Base-by-base conservation (phyloP, 169 alveolate species). In the Plasmodium gonderi region DNA sequence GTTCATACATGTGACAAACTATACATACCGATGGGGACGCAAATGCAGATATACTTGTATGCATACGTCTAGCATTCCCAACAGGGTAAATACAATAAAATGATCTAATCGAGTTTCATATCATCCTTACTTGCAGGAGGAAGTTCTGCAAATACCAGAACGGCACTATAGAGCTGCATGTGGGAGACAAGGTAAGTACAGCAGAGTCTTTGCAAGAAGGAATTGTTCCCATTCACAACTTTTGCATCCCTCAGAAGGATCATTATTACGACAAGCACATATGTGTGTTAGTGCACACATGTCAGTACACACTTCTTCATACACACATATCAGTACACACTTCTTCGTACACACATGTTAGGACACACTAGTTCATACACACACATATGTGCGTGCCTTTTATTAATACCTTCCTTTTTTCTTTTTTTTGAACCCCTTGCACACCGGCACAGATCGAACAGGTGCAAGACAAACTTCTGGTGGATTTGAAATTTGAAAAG, bases 121-220 rank as follows among this genome's bases (percentile, higher is more conserved):
- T n/a, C 17, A 1, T 33, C 31, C 0, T 29, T 7, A 36, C 49
- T 80, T 45, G 42, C 64, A 80, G 91, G 79, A 82, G 92, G 76
- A 82, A 82, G 65, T 82, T 82, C 23, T 45, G 92, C 72, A 82
- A 82, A 36, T 82, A 68, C 74, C 92, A 82, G 60, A 82, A 82
- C 11, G 92, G 92, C 4, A 68, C 92, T 38, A 82, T 82, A 14
- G 92, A 82, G 60, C 76, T 82, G 76, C 92, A 69, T 11, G 23
- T 29, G 23, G 92, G 92, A 14, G 83, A 49, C 60, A 82, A 82
- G 81, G 92, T 82, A 82, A 82, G 17, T 5, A 31, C 8, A 82
- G 31, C 11, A n/a, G 72, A 4, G 38, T 6, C 2, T 6, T 1
- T 60, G 33, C 2, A 1, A 7, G n/a, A n/a, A n/a, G n/a, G n/a